phyloP scores from a whole-genome alignment of 768 basidiomycete species.

The Termitomyces sp. region DNA sequence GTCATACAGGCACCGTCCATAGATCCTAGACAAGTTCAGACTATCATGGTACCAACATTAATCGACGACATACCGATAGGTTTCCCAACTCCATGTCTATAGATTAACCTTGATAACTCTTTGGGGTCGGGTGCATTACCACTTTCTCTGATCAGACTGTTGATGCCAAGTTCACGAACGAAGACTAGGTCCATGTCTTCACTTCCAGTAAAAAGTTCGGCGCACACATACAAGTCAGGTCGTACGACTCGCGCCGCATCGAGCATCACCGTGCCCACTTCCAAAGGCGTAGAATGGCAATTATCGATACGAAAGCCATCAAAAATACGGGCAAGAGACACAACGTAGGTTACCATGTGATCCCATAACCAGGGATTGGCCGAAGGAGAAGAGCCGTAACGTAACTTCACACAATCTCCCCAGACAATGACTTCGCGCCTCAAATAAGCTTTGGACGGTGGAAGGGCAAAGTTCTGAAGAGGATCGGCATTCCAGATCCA shows the following conservation, averaged over 20 bases:
- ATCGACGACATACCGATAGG: slow-evolving; percentile 64
- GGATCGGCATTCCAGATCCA: slow-evolving; percentile 99
- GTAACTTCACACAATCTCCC: slow-evolving; percentile 97
- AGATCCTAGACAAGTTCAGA: slow-evolving; percentile 51
- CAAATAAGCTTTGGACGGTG: slow-evolving; percentile 90
- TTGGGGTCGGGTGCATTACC: slow-evolving; percentile 88
- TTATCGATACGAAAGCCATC: slow-evolving; percentile 99
- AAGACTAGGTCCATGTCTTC: slow-evolving; percentile 92
- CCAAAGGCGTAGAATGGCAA: slow-evolving; percentile 94
- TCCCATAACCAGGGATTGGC: slow-evolving; percentile 95
- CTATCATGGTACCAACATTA: neutral
- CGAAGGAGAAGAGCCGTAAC: slow-evolving; percentile 76
- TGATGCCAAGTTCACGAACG: slow-evolving; percentile 88
- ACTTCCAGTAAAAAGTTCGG: slow-evolving; percentile 94
- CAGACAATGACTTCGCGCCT: slow-evolving; percentile 96
- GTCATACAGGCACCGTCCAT: slow-evolving; percentile 91
- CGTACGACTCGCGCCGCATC: slow-evolving; percentile 86
- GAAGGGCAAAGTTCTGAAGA: slow-evolving; percentile 87
- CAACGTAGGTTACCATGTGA: slow-evolving; percentile 84
- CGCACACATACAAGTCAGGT: slow-evolving; percentile 93
- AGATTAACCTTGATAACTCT: slow-evolving; percentile 83
- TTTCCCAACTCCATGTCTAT: slow-evolving; percentile 88
- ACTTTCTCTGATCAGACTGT: slow-evolving; percentile 92
- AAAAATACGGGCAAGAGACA: slow-evolving; percentile 73
- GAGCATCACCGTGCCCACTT: slow-evolving; percentile 93